phyloP scores from a whole-genome alignment of 768 basidiomycete genomes.

The Strobilomyces echinocephalus region DNA sequence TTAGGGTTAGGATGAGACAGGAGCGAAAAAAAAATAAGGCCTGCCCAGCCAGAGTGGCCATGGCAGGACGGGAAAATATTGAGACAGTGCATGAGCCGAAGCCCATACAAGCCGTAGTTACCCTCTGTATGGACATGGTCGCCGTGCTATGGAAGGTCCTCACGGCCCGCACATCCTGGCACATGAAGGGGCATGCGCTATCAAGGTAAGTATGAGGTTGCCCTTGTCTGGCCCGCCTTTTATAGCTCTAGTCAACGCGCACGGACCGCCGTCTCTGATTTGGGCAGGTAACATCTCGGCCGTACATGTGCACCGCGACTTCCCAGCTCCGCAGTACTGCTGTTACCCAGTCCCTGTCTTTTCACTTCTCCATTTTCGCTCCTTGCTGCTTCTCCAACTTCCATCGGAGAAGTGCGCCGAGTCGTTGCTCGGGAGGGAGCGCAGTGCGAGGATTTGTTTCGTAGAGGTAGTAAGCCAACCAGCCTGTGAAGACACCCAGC shows the following conservation, averaged over 20 bases:
- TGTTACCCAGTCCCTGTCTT: not conserved
- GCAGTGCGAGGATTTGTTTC: constrained; percentile 77
- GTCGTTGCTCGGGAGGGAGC: constrained; percentile 48
- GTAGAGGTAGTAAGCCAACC: constrained; percentile 73
- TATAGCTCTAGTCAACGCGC: constrained; percentile 13
- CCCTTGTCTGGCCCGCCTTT: not conserved
- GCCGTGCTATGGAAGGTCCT: constrained; percentile 53
- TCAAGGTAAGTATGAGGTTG: constrained; percentile 9
- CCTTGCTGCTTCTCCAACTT: constrained; percentile 48
- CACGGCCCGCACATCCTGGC: constrained; percentile 52
- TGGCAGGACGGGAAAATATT: constrained; percentile 52
- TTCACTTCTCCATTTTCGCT: not conserved
- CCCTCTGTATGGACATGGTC: constrained; percentile 48
- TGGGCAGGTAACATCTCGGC: not conserved
- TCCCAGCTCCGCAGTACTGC: no score
- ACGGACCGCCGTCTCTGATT: constrained; percentile 21
- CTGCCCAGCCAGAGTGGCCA: constrained; percentile 43
- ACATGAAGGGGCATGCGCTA: constrained; percentile 33
- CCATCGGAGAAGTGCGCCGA: constrained; percentile 57
- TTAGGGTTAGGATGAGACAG: constrained; percentile 22
- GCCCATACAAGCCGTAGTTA: constrained; percentile 45
- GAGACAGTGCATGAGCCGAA: constrained; percentile 72
- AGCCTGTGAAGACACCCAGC: constrained; percentile 73
- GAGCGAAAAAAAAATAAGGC: constrained; percentile 20
- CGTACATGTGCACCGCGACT: not conserved